These are phyloP conservation scores for Trypanosomatidae sp. DNA, from an alignment of 208 protist species.

Conservation along the genomic window DNA sequence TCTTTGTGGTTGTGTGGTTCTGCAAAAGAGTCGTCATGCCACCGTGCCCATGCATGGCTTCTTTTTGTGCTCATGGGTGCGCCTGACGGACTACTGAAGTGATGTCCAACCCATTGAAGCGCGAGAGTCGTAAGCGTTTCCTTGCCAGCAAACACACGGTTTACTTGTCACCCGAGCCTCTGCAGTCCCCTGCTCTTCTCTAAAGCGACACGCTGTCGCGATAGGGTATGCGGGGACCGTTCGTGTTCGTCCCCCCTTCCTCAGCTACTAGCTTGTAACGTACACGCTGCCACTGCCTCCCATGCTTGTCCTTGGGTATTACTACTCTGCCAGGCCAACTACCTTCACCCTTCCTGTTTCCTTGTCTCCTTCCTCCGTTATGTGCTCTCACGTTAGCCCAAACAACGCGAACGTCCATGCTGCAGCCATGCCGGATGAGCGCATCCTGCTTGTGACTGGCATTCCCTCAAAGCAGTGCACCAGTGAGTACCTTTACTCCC, in stretches of 20 bases:
- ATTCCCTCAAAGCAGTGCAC: slow-evolving; percentile 74
- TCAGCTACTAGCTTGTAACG: neutral
- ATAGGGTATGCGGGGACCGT: neutral
- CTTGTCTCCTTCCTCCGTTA: neutral
- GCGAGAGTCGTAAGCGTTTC: neutral
- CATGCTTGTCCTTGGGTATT: neutral
- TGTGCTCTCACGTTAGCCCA: neutral
- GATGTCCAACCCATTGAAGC: neutral
- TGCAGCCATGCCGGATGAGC: slow-evolving; percentile 67
- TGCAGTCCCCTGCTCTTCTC: neutral
- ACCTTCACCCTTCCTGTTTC: neutral
- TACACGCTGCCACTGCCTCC: neutral
- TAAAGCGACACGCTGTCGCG: neutral
- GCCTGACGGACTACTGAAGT: neutral
- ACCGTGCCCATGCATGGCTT: neutral
- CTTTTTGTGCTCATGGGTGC: neutral
- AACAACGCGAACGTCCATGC: neutral
- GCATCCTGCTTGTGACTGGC: slow-evolving; percentile 83
- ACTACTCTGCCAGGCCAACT: slow-evolving; percentile 5
- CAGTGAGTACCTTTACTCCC: slow-evolving; percentile 77
- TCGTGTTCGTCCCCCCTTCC: neutral
- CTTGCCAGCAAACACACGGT: neutral
- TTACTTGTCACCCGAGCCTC: neutral
- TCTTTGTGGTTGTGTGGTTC: neutral
- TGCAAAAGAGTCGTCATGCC: neutral